These are phyloP conservation scores for Oxytropis ochrocephala DNA, from an alignment of 306 rosid species.

Conservation along the genomic window DNA sequence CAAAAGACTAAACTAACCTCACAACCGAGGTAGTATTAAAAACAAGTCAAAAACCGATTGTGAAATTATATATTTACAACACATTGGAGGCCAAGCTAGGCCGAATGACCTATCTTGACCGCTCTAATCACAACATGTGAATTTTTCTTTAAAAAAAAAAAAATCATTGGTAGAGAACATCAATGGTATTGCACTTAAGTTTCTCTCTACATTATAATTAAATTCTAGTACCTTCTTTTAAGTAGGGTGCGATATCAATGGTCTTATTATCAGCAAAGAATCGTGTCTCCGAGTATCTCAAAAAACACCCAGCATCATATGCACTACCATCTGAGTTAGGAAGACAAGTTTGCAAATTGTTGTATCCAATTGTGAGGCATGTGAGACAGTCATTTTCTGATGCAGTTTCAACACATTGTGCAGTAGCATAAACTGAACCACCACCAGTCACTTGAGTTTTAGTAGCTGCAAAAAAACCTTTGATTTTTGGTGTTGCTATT, in stretches of 20 bases:
- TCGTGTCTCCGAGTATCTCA: conserved; percentile 46
- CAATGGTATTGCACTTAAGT: too few species aligned
- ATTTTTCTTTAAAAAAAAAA: too few species aligned
- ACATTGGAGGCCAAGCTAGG: too few species aligned
- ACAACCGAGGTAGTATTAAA: too few species aligned
- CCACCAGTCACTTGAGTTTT: conserved; percentile 17
- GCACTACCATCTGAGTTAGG: conserved; percentile 43
- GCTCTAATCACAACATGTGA: too few species aligned
- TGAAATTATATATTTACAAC: too few species aligned
- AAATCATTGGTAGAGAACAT: too few species aligned
- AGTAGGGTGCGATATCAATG: conserved; percentile 25
- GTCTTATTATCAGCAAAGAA: conserved; percentile 52
- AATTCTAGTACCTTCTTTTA: conserved; percentile 24
- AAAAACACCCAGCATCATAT: conserved; percentile 57
- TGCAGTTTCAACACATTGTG: conserved; percentile 55
- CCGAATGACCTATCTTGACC: too few species aligned
- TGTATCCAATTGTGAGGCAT: conserved; percentile 40
- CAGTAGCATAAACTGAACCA: conserved; percentile 38
- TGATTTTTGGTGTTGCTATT: conserved; percentile 24
- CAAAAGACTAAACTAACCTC: too few species aligned
- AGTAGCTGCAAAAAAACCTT: conserved; percentile 43
- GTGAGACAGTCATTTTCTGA: conserved; percentile 17
- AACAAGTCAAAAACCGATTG: too few species aligned
- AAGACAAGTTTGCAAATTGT: conserved; percentile 35
- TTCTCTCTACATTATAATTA: background rate